phyloP scores from a whole-genome alignment of 257 asterid genomes.

The Petrea volubilis region DNA sequence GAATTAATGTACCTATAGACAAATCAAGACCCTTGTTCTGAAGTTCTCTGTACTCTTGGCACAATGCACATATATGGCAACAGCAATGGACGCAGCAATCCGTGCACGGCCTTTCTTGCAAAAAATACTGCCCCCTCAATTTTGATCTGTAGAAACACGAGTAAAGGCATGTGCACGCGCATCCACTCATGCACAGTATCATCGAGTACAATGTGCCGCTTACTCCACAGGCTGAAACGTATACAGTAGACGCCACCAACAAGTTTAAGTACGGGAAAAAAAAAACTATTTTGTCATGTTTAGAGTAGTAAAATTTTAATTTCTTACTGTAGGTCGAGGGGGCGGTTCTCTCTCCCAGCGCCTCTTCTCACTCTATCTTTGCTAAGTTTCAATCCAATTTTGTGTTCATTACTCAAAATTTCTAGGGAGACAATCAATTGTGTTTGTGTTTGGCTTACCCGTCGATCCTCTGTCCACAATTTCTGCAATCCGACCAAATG shows the following conservation, averaged over 20 bases:
- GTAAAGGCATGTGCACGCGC: slow-evolving; percentile 55
- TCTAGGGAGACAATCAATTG: too few species aligned
- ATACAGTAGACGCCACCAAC: too few species aligned
- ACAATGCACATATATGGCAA: slow-evolving; percentile 53
- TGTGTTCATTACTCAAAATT: too few species aligned
- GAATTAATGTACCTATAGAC: slow-evolving; percentile 38
- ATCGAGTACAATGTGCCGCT: slow-evolving; percentile 55
- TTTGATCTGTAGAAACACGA: slow-evolving; percentile 72
- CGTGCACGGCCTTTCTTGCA: slow-evolving; percentile 55
- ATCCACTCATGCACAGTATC: slow-evolving; percentile 43
- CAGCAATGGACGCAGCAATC: slow-evolving; percentile 64
- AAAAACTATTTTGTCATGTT: too few species aligned
- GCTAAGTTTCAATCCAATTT: too few species aligned
- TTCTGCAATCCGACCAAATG: slow-evolving; percentile 76
- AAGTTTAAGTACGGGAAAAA: too few species aligned
- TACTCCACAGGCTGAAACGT: slow-evolving; percentile 64
- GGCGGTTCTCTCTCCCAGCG: too few species aligned
- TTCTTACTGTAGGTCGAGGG: too few species aligned
- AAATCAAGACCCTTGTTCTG: slow-evolving; percentile 47
- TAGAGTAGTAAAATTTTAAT: too few species aligned
- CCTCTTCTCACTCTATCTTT: too few species aligned
- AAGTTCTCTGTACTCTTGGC: slow-evolving; percentile 67
- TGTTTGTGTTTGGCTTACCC: slow-evolving; percentile 38
- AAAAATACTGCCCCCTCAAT: slow-evolving; percentile 51
- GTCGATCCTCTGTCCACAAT: slow-evolving; percentile 65